Base-by-base conservation (phyloP, 2,329 filamentous ascomycete species). In the Penicillium sclerotiorum region DNA sequence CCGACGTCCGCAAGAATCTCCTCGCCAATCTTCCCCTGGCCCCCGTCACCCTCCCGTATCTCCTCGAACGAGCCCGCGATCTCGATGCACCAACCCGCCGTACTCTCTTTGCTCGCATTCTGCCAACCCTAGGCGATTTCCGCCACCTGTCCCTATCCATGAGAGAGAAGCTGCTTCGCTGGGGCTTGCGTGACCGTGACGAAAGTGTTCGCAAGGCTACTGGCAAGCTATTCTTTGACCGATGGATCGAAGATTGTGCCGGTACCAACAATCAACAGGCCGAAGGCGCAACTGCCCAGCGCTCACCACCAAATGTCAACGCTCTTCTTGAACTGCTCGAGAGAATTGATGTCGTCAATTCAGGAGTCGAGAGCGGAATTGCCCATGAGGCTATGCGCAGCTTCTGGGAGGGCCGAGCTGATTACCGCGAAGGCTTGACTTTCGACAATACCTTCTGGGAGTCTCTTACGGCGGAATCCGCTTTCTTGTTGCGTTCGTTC, bases 231-330 rank as follows among this genome's bases (percentile, higher is more conserved):
- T 99, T 99, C 74, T 85, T 88, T 53, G 92, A 96, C 65, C 84
- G 90, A n/a, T 99, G 94, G 94, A 93, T 99, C 53, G 93, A 97
- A 66, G 90, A 97, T 65, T 96, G 92, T 62, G 91, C 89, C 5
- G 87, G 87, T 2, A 78, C 82, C 1, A 81, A 85, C 30, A 77
- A 79, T 15, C 82, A 83, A 32, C 75, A 80, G 8, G 81, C 81
- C 23, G 80, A 80, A 40, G 78, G 80, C 5, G 73, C 73, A 13
- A 61, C 63, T 13, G 65, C 59, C 18, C 76, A 78, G 39, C 71
- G 82, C 5, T 79, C 82, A 1, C 79, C 80, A 1, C 88, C 89
- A 0, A 93, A 80, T 52, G 81, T 94, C 8, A 87, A 93, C n/a
- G 91, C 88, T 0, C 78, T 99, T 5, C 80, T 94, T 3, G 94